Percentiles rank a stretch among this genome's conserved stretches.
These are phyloP conservation scores for Fusarium sp. DNA, from an alignment of 2,329 filamentous ascomycete species.

Conservation along the genomic window DNA sequence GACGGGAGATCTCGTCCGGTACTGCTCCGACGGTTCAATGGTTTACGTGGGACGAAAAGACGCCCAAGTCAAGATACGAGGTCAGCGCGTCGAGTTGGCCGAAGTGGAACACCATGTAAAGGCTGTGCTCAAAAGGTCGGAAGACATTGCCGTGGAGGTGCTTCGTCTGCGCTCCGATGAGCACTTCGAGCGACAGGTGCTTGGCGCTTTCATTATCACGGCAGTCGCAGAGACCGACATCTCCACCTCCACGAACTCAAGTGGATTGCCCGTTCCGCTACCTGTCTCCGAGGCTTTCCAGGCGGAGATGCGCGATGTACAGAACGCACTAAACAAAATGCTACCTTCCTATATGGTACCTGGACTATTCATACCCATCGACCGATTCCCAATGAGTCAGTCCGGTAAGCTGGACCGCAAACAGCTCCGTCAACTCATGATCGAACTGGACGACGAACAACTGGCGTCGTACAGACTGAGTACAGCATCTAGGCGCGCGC, in stretches of 20 bases:
- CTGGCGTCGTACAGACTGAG: slow-evolving; percentile 9
- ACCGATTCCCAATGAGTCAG: slow-evolving; percentile 10
- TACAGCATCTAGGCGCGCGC: not conserved
- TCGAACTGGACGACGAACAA: slow-evolving; percentile 8
- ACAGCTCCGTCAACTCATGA: slow-evolving; percentile 9
- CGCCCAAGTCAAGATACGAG: slow-evolving; percentile 10
- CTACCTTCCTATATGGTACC: slow-evolving; percentile 11
- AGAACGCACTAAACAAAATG: slow-evolving; percentile 7
- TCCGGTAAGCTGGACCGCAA: slow-evolving; percentile 11
- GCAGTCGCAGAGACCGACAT: slow-evolving; percentile 4
- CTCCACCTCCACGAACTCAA: slow-evolving; percentile 6
- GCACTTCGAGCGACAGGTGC: slow-evolving; percentile 5
- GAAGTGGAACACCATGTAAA: slow-evolving; percentile 14
- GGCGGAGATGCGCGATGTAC: slow-evolving; percentile 6
- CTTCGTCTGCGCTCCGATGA: slow-evolving; percentile 5
- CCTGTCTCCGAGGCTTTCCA: slow-evolving; percentile 8
- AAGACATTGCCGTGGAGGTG: slow-evolving; percentile 8
- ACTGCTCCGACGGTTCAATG: slow-evolving; percentile 4
- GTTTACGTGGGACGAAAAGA: slow-evolving; percentile 11
- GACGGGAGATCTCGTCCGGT: slow-evolving; percentile 12
- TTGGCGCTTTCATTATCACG: slow-evolving; percentile 4
- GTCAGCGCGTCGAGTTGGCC: slow-evolving; percentile 11
- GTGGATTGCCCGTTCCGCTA: slow-evolving; percentile 7
- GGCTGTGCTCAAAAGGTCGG: slow-evolving; percentile 2
- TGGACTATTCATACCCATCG: slow-evolving; percentile 10